Conservation (phyloP, 768 basidiomycete species). For the Rhodotorula taiwanensis region DNA sequence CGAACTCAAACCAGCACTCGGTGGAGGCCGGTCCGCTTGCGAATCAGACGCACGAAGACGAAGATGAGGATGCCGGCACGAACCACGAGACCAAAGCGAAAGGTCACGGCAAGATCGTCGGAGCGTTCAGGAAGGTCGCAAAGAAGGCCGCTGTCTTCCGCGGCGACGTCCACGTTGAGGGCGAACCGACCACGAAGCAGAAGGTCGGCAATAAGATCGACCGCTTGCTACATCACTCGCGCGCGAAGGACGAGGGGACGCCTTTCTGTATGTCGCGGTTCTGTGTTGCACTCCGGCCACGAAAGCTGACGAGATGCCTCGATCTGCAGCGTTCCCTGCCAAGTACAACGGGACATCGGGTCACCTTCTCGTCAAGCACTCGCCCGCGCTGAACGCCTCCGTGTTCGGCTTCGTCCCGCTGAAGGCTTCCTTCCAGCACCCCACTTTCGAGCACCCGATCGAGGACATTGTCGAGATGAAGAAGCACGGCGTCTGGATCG, state of each 20-base stretch:
- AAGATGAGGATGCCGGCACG: conserved; percentile 2
- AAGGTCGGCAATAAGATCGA: conserved; percentile 45
- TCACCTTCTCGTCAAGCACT: conserved; percentile 43
- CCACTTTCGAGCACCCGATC: conserved; percentile 42
- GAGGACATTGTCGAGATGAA: conserved; percentile 48
- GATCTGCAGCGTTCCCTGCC: conserved; percentile 45
- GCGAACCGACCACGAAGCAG: conserved; percentile 37
- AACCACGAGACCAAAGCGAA: conserved; percentile 1
- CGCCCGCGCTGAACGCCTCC: conserved; percentile 31
- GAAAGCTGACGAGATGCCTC: background rate
- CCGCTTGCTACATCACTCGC: conserved; percentile 42
- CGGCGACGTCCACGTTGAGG: conserved; percentile 47
- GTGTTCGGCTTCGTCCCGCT: conserved; percentile 40
- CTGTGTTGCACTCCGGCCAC: background rate
- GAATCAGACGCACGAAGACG: conserved; percentile 1
- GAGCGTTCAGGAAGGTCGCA: conserved; percentile 42
- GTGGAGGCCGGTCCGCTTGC: conserved; percentile 28
- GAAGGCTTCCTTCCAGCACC: conserved; percentile 35
- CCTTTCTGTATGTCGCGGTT: conserved; percentile 40
- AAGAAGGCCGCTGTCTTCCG: conserved; percentile 47
- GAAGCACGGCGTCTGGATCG: conserved; percentile 46
- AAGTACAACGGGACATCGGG: conserved; percentile 44
- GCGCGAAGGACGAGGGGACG: conserved; percentile 44
- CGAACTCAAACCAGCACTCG: background rate
- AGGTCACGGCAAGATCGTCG: conserved; percentile 37